Percentiles rank a stretch among this genome's conserved stretches.
phyloP scores from a whole-genome alignment of 2,329 filamentous ascomycete species.

The Colletotrichum tabaci region DNA sequence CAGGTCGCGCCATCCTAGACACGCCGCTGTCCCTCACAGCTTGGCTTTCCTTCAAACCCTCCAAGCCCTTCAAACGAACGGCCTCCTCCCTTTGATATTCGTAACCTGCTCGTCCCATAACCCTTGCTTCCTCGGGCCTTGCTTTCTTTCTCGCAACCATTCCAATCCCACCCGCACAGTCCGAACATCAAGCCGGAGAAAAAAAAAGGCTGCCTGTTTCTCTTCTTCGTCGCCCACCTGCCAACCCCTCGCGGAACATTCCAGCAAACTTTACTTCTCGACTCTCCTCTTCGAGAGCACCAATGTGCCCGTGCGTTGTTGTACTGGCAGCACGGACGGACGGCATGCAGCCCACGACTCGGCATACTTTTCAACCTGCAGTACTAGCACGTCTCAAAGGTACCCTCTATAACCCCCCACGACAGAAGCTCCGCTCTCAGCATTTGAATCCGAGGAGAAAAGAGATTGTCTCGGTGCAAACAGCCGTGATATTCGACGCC shows the following conservation, averaged over 20 bases:
- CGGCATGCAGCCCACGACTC: constrained; percentile 29
- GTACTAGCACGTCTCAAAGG: constrained; percentile 22
- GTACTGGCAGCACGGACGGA: neutral
- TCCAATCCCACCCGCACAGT: neutral
- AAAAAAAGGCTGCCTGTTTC: neutral
- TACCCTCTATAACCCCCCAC: neutral
- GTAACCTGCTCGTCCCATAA: constrained; percentile 19
- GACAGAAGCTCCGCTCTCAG: neutral
- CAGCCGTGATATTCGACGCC: neutral
- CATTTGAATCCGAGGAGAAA: too few species aligned
- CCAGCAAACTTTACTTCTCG: constrained; percentile 31
- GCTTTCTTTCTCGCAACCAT: neutral
- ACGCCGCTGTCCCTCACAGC: constrained; percentile 16
- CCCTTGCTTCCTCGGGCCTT: constrained; percentile 15
- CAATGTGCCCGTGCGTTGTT: neutral
- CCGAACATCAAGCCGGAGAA: constrained; percentile 1
- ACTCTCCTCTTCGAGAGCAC: neutral
- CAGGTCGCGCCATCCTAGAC: constrained; percentile 35
- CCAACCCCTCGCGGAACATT: constrained; percentile 20
- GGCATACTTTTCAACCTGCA: constrained; percentile 32
- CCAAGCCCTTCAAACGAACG: neutral
- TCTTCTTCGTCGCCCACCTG: neutral
- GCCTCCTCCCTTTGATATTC: neutral
- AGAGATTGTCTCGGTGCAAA: neutral
- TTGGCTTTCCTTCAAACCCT: constrained; percentile 1